These are phyloP conservation scores for Malassezia globosa DNA, from an alignment of 1,284 basidiomycete genomes.

Conservation along the genomic window DNA sequence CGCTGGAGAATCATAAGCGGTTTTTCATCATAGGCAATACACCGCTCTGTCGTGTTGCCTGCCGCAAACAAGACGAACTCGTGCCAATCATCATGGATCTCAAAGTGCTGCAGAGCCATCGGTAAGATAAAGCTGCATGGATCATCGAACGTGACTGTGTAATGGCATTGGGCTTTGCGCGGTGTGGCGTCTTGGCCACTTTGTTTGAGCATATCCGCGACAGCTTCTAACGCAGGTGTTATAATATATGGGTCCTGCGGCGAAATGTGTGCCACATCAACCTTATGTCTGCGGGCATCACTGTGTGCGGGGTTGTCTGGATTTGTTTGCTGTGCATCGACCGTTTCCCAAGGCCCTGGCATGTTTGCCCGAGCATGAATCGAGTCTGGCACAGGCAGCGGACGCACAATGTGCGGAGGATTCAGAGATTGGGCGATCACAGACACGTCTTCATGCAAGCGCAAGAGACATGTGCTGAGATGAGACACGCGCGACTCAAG, in stretches of 20 bases:
- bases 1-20: conserved; percentile 91
- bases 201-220: background rate
- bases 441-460: conserved; percentile 32
- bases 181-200: background rate
- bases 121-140: conserved; percentile 96
- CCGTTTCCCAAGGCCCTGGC: too few relatives aligned
- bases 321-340: too few relatives aligned
- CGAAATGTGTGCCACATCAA: too few relatives aligned
- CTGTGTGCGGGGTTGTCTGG: too few relatives aligned
- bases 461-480: conserved; percentile 30
- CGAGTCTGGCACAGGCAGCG: too few relatives aligned
- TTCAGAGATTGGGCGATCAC: background rate
- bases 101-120: conserved; percentile 94
- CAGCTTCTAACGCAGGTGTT: background rate
- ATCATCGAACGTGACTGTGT: conserved; percentile 58
- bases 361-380: too few relatives aligned
- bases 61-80: conserved; percentile 99
- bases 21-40: conserved; percentile 94
- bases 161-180: background rate
- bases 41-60: conserved; percentile 80
- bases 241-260: background rate
- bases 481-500: conserved; percentile 38
- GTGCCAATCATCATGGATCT: conserved; percentile 97
- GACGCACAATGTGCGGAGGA: background rate
- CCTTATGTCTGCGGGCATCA: too few relatives aligned